phyloP scores from a whole-genome alignment of 495 filamentous ascomycete genomes.

The Hyaloscypha bicolor region DNA sequence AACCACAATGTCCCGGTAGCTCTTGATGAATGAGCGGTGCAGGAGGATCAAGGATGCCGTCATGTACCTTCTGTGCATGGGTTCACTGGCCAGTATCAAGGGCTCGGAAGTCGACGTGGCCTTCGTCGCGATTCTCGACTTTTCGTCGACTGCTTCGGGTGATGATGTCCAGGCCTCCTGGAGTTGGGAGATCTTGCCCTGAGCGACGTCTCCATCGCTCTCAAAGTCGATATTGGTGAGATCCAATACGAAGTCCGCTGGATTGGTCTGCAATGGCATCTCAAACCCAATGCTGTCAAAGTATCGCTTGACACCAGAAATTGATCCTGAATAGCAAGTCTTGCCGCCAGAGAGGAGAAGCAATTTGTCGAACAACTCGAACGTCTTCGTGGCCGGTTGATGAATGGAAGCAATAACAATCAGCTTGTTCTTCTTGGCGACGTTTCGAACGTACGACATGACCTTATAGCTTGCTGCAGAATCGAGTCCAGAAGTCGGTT shows the following conservation, averaged over 20 bases:
- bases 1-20: conserved; percentile 74
- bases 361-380: conserved; percentile 74
- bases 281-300: conserved; percentile 60
- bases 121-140: neutral
- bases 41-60: conserved; percentile 45
- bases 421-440: conserved; percentile 64
- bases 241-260: conserved; percentile 76
- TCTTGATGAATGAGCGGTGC: conserved; percentile 75
- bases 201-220: conserved; percentile 42
- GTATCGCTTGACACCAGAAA: conserved; percentile 51
- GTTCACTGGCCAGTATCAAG: neutral
- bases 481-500: conserved; percentile 86
- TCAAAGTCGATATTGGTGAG: conserved; percentile 72
- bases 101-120: too few relatives aligned
- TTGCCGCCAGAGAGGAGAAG: conserved; percentile 68
- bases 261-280: conserved; percentile 69
- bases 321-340: conserved; percentile 65
- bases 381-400: conserved; percentile 84
- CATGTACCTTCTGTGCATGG: neutral
- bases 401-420: conserved; percentile 91
- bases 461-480: conserved; percentile 71
- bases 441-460: conserved; percentile 60
- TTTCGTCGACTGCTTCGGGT: neutral
- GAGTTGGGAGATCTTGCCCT: conserved; percentile 40
- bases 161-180: conserved; percentile 44